Evolutionary conservation across 2,329 filamentous ascomycete species (phyloP).

Genomic region (Sarocladiaceae sp.): DNA sequence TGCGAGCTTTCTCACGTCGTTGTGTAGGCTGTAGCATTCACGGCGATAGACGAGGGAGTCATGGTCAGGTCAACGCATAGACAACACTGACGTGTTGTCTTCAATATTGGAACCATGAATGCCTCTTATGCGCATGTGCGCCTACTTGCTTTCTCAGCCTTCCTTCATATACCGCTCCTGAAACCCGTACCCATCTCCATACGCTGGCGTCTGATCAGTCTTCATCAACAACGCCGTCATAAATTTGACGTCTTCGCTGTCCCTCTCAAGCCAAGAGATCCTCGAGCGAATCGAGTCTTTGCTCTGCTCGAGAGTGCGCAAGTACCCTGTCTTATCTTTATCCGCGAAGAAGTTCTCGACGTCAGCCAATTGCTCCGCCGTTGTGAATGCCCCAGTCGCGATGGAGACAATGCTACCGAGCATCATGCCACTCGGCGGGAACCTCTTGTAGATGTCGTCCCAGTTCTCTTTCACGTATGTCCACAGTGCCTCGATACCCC

Average conservation of each 20-base stretch:
- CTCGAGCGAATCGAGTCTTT: conserved; percentile 80
- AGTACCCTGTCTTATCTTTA: conserved; percentile 79
- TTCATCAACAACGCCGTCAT: conserved; percentile 18
- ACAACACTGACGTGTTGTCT: no score
- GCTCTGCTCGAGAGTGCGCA: conserved; percentile 84
- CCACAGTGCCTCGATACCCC: conserved; percentile 76
- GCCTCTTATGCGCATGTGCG: no score
- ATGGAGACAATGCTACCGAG: conserved; percentile 78
- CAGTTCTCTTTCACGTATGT: conserved; percentile 81
- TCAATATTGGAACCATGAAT: no score
- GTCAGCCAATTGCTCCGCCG: conserved; percentile 64
- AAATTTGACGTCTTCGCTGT: conserved; percentile 19
- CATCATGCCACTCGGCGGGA: conserved; percentile 79
- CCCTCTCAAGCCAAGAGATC: conserved; percentile 26
- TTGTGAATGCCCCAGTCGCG: conserved; percentile 74
- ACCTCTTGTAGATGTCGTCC: conserved; percentile 72
- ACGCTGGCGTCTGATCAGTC: neutral
- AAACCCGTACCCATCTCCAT: no score
- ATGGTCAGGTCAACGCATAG: no score
- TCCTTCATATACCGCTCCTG: no score
- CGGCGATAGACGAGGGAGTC: no score
- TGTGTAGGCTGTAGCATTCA: no score
- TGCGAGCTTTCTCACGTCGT: no score
- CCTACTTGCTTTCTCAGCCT: no score
- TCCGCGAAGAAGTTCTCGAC: conserved; percentile 75